Base-by-base conservation (phyloP, 768 basidiomycete species). In the Tulasnella sp. region DNA sequence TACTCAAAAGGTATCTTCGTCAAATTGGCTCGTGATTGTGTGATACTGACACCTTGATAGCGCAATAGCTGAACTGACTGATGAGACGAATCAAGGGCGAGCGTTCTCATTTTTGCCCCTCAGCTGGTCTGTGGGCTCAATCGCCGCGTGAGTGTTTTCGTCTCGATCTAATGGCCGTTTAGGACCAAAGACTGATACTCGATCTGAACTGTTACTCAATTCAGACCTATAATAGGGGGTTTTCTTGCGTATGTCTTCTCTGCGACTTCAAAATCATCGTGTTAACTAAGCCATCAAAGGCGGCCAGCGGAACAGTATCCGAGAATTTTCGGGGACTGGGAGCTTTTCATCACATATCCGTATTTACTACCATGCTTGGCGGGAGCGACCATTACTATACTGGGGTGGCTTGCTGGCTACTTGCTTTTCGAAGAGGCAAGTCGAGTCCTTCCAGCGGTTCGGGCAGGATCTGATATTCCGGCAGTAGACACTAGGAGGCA, bases 21-120 rank as follows among this genome's bases (percentile, higher is more conserved):
- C 9, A n/a, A 19, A 12, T 63, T 63, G 29, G 17, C 62, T 26
- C 11, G 29, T 63, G 66, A 12, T 67, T 67, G 14, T 42, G 26
- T 29, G 9, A 9, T 16, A 9, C 37, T 63, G 35, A 62, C 5
- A 12, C 8, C 39, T 16, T 29, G 17, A 16, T 22, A 72, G 71
- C 36, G 71, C 71, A 26, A 72, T 72, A 22, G 71, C 71, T 16
- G 71, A 75, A n/a, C 16, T 75, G 14, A 75, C 75, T 6, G 75
- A 75, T 35, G 71, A 71, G 41, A 75, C 75, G n/a, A 75, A 75
- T 40, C 75, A 74, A 69, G 74, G 62, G 2, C 72, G 74, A 6
- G 75, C 75, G 6, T 75, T 75, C 68, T 72, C 75, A n/a, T 74
- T 75, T 47, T 35, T 75, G 1, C 66, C 74, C 6, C 62, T 72